A percentile compares a stretch with the other conserved stretches of the same genome.
Conservation (phyloP, 805 yeast species). For the Pichia cephalocereana region DNA sequence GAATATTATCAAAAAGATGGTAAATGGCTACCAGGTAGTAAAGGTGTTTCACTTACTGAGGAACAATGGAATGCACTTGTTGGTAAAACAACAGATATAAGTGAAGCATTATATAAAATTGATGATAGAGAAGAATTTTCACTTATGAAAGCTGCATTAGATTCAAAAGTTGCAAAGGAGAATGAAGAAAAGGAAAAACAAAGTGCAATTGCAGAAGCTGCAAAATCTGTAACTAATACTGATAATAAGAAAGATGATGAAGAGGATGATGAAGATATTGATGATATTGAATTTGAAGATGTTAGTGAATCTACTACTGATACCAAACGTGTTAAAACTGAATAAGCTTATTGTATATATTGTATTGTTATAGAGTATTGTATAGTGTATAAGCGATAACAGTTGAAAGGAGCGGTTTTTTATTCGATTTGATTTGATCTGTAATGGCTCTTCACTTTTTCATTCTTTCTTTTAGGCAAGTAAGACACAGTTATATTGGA, state of each 20-base stretch:
- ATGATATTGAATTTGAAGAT: conserved; percentile 14
- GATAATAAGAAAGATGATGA: neutral
- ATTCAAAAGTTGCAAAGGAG: neutral
- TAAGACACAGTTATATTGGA: no score
- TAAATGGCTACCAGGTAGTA: conserved; percentile 71
- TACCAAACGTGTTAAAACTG: conserved; percentile 7
- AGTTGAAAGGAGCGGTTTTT: no score
- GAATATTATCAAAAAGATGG: conserved; percentile 62
- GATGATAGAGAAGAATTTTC: conserved; percentile 22
- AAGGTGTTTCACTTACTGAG: conserved; percentile 55
- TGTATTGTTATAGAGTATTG: no score
- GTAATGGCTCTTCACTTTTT: no score
- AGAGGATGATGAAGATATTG: conserved; percentile 14
- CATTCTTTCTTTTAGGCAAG: no score
- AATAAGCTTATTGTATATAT: neutral
- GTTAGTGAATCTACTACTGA: conserved; percentile 11
- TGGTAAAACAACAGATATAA: conserved; percentile 37
- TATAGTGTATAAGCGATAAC: no score
- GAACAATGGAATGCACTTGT: conserved; percentile 45
- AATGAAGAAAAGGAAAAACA: neutral
- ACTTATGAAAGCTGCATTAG: conserved; percentile 9
- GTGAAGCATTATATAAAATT: conserved; percentile 35
- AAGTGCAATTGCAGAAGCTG: neutral
- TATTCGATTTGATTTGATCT: no score
- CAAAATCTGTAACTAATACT: neutral